These are phyloP conservation scores for Suhomyces faveliae DNA, from an alignment of 805 yeast species.

Conservation along the genomic window DNA sequence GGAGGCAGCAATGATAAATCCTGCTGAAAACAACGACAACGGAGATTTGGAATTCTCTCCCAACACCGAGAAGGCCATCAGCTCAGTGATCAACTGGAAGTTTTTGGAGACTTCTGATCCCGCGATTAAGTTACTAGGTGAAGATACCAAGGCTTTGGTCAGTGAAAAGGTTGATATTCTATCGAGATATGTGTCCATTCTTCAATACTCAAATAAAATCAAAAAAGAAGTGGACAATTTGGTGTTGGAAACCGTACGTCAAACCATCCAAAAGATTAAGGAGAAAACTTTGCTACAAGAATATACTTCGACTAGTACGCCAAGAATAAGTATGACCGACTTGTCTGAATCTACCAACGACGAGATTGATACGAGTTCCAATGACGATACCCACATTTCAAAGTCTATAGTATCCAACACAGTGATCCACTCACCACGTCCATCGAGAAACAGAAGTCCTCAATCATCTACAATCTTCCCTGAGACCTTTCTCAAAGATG, in stretches of 20 bases:
- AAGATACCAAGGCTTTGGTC: constrained; percentile 63
- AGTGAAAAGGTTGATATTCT: constrained; percentile 68
- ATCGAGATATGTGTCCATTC: constrained; percentile 66
- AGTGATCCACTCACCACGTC: constrained; percentile 33
- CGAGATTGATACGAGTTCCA: not conserved
- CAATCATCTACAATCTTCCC: constrained; percentile 14
- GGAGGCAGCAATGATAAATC: constrained; percentile 69
- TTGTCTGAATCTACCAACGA: not conserved
- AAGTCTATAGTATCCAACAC: constrained; percentile 4
- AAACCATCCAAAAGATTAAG: constrained; percentile 57
- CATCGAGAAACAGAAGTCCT: constrained; percentile 33
- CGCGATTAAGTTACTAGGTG: constrained; percentile 59
- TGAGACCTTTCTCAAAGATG: constrained; percentile 15
- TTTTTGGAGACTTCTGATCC: constrained; percentile 58
- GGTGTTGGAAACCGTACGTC: constrained; percentile 61
- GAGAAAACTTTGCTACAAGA: constrained; percentile 29
- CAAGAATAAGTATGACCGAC: constrained; percentile 6
- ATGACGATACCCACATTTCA: not conserved
- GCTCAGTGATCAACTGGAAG: constrained; percentile 41
- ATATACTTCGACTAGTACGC: constrained; percentile 4
- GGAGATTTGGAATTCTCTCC: constrained; percentile 51
- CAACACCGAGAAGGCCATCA: constrained; percentile 56
- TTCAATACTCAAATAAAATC: constrained; percentile 72
- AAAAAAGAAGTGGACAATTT: constrained; percentile 73
- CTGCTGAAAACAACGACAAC: constrained; percentile 42